Evolutionary conservation across 2,329 filamentous ascomycete species (phyloP), one percentile per base, ranked within the genome.

Genomic region (Saccharata proteae): DNA sequence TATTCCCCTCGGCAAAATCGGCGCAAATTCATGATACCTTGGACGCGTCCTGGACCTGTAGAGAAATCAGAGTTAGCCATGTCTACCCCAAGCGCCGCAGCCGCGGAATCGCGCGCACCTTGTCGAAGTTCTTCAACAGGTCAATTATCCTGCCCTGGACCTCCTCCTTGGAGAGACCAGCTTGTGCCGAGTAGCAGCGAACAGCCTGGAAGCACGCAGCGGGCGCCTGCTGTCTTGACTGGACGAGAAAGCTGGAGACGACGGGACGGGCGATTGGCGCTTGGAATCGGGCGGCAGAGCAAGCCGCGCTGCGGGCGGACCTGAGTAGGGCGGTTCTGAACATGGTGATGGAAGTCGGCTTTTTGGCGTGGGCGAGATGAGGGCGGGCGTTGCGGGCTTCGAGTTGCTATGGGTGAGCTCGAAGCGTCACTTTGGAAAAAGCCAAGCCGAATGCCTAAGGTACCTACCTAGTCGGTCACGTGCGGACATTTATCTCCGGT

Each of bases 91-190:
- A 26, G 24, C 18, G 28, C 28, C 32, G 32, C 16, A 16, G 26
- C 21, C 8, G 22, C 6, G 16, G 15, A 20, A 23, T 17, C 12
- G 18, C 16, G 17, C 67, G 46, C 59, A 86, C 82, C 80, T 98
- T 98, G 68, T 98, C 90, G 58, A 96, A 98, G 59, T 86, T 88
- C 66, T 85, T 80, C 61, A 98, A 62, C 51, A 98, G 69, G 61
- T 84, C 81, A 59, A 93, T 71, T 69, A 96, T 94, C 56, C 88
- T 76, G 39, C 82, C 83, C 66, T 92, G 79, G 36, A 93, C 81
- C 66, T 93, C 84, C 35, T 77, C 68, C 69, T 85, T 79, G 50
- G 74, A 69, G 43, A 96, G 73, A 45, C 78, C 77, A 42, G 77
- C 74, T 38, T 71, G 77, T 32, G 88, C 81, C 45, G 86, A 84